phyloP scores from a whole-genome alignment of 495 filamentous ascomycete species.

The Lichina pygmaea region DNA sequence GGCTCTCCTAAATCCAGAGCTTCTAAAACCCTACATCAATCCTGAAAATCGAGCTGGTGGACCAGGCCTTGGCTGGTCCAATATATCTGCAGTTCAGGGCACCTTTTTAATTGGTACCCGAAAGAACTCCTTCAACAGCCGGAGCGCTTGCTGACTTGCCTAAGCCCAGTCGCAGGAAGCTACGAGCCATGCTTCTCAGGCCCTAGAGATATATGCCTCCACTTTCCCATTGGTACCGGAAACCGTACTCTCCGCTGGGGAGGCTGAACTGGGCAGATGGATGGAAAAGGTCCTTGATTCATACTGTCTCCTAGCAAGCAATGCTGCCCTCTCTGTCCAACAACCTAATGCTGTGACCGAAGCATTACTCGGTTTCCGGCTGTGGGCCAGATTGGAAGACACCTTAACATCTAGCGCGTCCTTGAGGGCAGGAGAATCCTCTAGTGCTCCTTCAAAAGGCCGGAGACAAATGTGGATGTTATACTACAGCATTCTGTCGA shows the following conservation, averaged over 20 bases:
- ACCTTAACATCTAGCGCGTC: slow-evolving; percentile 2
- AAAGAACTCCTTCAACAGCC: background rate
- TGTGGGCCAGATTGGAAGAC: slow-evolving; percentile 34
- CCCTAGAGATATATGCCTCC: background rate
- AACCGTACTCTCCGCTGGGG: slow-evolving; percentile 18
- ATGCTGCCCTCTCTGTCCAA: slow-evolving; percentile 22
- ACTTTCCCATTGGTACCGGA: slow-evolving; percentile 2
- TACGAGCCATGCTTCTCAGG: background rate
- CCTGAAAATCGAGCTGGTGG: slow-evolving; percentile 18
- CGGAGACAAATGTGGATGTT: slow-evolving; percentile 44
- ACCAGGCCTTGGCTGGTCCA: slow-evolving; percentile 38
- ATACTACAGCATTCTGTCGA: slow-evolving; percentile 52
- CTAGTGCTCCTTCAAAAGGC: slow-evolving; percentile 1
- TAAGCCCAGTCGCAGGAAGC: background rate
- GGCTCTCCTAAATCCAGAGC: slow-evolving; percentile 31
- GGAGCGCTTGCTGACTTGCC: background rate
- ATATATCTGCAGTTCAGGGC: slow-evolving; percentile 52
- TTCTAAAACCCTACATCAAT: slow-evolving; percentile 21
- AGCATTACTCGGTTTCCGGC: slow-evolving; percentile 27
- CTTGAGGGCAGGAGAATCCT: too few relatives aligned
- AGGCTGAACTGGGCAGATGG: slow-evolving; percentile 32
- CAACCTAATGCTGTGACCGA: slow-evolving; percentile 6
- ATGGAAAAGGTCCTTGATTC: slow-evolving; percentile 48
- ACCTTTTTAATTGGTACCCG: slow-evolving; percentile 37
- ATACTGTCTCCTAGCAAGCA: slow-evolving; percentile 35